phyloP scores from a whole-genome alignment of 148 eudicot species.

The Arbutus unedo region DNA sequence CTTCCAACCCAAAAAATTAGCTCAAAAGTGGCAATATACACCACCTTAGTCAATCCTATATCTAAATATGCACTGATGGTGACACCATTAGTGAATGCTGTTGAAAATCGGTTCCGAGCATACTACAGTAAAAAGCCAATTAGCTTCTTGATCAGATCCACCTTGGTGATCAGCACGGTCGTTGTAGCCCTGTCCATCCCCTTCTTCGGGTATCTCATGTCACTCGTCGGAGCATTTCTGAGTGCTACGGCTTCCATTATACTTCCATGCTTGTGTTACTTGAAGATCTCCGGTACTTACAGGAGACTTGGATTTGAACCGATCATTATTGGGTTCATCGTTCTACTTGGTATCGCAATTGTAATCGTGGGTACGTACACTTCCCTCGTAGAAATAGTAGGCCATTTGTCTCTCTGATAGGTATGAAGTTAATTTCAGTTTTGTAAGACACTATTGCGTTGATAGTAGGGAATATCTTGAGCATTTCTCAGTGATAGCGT shows the following conservation, averaged over 20 bases:
- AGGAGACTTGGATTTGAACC: slow-evolving; percentile 20
- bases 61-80: slow-evolving; percentile 55
- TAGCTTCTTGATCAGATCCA: slow-evolving; percentile 30
- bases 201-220: slow-evolving; percentile 44
- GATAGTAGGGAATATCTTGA: background rate
- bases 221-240: slow-evolving; percentile 50
- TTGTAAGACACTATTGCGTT: background rate
- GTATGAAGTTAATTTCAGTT: background rate
- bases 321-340: slow-evolving; percentile 23
- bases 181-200: slow-evolving; percentile 44
- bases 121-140: slow-evolving; percentile 27
- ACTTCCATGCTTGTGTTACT: slow-evolving; percentile 53
- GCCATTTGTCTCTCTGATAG: background rate
- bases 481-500: background rate
- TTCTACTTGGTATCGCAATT: slow-evolving; percentile 30
- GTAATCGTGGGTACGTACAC: slow-evolving; percentile 46
- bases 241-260: slow-evolving; percentile 39
- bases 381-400: slow-evolving; percentile 35
- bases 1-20: slow-evolving; percentile 35
- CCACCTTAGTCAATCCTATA: slow-evolving; percentile 45
- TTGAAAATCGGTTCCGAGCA: slow-evolving; percentile 40
- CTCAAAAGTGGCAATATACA: slow-evolving; percentile 53
- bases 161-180: slow-evolving; percentile 39
- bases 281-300: slow-evolving; percentile 41
- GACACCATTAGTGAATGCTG: slow-evolving; percentile 39